Evolutionary conservation across 805 yeast species (phyloP).

Genomic region (Starmerella geochares): DNA sequence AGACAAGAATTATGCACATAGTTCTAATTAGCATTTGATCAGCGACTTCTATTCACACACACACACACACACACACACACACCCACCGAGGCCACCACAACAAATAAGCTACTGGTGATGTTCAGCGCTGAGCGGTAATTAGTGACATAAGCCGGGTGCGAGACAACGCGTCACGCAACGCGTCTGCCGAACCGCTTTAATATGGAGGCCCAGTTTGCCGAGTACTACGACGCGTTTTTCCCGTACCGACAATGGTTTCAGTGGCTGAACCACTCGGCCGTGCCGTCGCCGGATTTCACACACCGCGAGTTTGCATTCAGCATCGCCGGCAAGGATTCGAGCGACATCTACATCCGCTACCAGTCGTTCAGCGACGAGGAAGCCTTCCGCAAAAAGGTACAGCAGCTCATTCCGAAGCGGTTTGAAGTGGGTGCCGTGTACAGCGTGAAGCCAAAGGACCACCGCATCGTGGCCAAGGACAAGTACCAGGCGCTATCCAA

Average conservation of each 20-base stretch:
- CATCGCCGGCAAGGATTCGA: conserved; percentile 37
- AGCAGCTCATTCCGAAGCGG: conserved; percentile 68
- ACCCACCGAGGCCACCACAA: no score
- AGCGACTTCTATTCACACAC: no score
- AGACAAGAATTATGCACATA: no score
- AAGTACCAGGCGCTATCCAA: conserved; percentile 73
- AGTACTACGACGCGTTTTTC: conserved; percentile 37
- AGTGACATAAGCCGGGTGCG: neutral
- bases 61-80: no score
- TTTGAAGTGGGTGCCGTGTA: conserved; percentile 94
- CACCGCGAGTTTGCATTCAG: conserved; percentile 93
- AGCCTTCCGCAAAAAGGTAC: conserved; percentile 70
- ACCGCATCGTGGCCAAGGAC: conserved; percentile 63
- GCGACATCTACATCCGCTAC: conserved; percentile 86
- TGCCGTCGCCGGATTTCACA: conserved; percentile 63
- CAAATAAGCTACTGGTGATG: no score
- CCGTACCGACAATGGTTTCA: conserved; percentile 74
- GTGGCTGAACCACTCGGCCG: conserved; percentile 83
- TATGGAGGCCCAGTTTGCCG: conserved; percentile 12
- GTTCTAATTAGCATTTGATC: no score
- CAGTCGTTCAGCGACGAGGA: conserved; percentile 57
- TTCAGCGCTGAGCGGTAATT: neutral
- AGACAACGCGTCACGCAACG: neutral
- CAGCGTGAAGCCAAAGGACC: conserved; percentile 73
- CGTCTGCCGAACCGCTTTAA: neutral